Evolutionary conservation across 2,329 filamentous ascomycete species (phyloP).

Genomic region (Cordyceps javanica): DNA sequence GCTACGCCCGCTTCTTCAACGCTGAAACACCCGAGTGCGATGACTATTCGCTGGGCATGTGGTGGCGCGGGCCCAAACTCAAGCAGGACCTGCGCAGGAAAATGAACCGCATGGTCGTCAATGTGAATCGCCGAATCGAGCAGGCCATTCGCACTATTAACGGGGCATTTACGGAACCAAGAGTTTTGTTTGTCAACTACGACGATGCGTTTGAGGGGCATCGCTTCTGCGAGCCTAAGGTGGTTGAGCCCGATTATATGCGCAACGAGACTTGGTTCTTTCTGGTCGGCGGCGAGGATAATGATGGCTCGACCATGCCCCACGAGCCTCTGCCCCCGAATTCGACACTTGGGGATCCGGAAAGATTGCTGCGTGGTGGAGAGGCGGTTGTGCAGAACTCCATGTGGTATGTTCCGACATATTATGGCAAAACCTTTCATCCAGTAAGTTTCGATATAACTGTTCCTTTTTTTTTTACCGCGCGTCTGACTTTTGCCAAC

Average conservation of each 20-base stretch:
- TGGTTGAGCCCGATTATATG: conserved; percentile 37
- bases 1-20: conserved; percentile 44
- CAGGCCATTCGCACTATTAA: conserved; percentile 31
- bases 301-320: conserved; percentile 19
- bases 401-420: conserved; percentile 43
- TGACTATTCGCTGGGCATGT: conserved; percentile 38
- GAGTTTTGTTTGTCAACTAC: conserved; percentile 40
- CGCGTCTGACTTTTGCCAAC: neutral
- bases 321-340: conserved; percentile 19
- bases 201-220: conserved; percentile 39
- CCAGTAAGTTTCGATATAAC: conserved; percentile 25
- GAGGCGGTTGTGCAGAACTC: conserved; percentile 25
- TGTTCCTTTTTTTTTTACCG: neutral
- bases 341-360: conserved; percentile 32
- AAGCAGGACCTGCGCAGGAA: conserved; percentile 30
- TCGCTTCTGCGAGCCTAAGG: conserved; percentile 35
- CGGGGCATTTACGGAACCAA: conserved; percentile 28
- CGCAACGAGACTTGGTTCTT: conserved; percentile 43
- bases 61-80: conserved; percentile 38
- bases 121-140: conserved; percentile 35
- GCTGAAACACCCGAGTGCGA: conserved; percentile 37
- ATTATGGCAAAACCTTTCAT: conserved; percentile 41
- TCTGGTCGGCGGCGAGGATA: conserved; percentile 38
- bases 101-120: conserved; percentile 40
- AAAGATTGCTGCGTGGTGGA: conserved; percentile 27